A percentile compares a stretch with the other conserved stretches of the same genome.
Evolutionary conservation across 805 yeast species (phyloP).

Genomic region (Barnettozyma californica): DNA sequence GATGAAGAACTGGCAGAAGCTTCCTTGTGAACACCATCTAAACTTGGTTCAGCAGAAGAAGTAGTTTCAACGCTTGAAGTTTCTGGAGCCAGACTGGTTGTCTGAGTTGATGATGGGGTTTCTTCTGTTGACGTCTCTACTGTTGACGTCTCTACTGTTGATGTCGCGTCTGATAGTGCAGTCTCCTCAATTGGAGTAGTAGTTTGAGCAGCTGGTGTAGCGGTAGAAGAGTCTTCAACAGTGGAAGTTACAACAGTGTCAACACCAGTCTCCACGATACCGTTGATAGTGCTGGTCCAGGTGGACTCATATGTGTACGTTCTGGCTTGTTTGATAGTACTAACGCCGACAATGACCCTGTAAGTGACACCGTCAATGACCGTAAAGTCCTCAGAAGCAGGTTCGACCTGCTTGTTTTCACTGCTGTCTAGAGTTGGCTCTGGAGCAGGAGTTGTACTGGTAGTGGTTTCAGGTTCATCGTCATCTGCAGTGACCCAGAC

Average conservation of each 20-base stretch:
- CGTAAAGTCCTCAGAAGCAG: conserved; percentile 11
- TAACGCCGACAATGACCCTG: conserved; percentile 17
- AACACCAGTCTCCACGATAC: conserved; percentile 19
- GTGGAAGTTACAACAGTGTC: conserved; percentile 7
- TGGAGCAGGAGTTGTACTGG: neutral
- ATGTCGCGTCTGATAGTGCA: neutral
- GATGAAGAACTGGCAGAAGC: conserved; percentile 5
- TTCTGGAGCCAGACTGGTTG: neutral
- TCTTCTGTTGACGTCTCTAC: neutral
- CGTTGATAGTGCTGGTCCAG: conserved; percentile 19
- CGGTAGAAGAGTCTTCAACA: conserved; percentile 7
- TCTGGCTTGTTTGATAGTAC: conserved; percentile 24
- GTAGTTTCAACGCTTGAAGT: neutral
- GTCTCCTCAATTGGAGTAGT: neutral
- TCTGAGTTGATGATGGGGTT: conserved; percentile 3
- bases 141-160: neutral
- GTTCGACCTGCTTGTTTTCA: neutral
- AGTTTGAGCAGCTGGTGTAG: conserved; percentile 6
- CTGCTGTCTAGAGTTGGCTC: neutral
- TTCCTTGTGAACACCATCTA: neutral
- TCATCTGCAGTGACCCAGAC: conserved; percentile 24
- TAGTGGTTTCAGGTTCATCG: conserved; percentile 4
- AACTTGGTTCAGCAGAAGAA: conserved; percentile 3
- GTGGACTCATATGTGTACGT: conserved; percentile 17
- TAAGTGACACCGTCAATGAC: conserved; percentile 25